Percentiles rank a stretch among this genome's conserved stretches.
Evolutionary conservation across 2,329 filamentous ascomycete species (phyloP).

Genomic region (Arthrobotrys pseudoclavata): DNA sequence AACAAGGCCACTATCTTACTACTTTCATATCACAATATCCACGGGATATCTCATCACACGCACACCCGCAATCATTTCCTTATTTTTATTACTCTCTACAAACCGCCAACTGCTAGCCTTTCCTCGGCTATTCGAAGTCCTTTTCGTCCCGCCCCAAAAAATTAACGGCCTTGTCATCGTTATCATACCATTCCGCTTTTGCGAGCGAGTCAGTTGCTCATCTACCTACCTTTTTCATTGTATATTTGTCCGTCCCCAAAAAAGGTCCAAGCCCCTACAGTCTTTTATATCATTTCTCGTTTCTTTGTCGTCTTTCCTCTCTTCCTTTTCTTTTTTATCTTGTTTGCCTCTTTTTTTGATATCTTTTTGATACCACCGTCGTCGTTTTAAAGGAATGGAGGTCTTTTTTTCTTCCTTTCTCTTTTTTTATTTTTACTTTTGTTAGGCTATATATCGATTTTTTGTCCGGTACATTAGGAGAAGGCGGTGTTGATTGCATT

Average conservation of each 20-base stretch:
- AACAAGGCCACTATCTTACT: slow-evolving; percentile 1
- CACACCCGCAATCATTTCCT: background rate
- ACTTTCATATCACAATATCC: background rate
- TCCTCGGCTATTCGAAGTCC: background rate
- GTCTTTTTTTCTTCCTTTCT: slow-evolving; percentile 20
- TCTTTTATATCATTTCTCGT: background rate
- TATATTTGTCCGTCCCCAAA: slow-evolving; percentile 6
- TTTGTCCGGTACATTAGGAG: slow-evolving; percentile 32
- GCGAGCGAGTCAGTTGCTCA: slow-evolving; percentile 12
- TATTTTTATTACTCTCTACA: background rate
- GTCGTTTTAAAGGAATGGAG: slow-evolving; percentile 47
- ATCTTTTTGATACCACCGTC: slow-evolving; percentile 33
- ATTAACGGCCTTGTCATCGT: slow-evolving; percentile 14
- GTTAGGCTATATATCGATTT: slow-evolving; percentile 9
- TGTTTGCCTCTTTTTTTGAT: slow-evolving; percentile 4
- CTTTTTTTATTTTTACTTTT: background rate
- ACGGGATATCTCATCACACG: background rate
- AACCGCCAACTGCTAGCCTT: slow-evolving; percentile 16
- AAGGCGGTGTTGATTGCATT: slow-evolving; percentile 22
- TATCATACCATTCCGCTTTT: slow-evolving; percentile 19
- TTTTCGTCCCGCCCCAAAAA: slow-evolving; percentile 8
- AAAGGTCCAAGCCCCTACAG: background rate
- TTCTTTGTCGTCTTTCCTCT: slow-evolving; percentile 8
- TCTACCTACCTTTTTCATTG: slow-evolving; percentile 9
- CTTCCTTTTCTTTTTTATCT: background rate